phyloP scores from a whole-genome alignment of 1,139 yeast genomes.

The Arxiozyma slooffiae region DNA sequence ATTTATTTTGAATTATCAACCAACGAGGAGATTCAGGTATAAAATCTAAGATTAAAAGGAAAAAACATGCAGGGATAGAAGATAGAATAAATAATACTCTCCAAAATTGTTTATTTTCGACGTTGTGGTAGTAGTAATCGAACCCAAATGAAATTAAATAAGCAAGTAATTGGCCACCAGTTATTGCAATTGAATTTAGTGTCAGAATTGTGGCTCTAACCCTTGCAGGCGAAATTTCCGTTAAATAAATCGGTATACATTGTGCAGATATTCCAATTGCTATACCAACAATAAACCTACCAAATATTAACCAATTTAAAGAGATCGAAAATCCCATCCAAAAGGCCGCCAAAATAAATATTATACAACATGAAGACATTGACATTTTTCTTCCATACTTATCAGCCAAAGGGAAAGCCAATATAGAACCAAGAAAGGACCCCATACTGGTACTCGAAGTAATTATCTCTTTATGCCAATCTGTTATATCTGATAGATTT shows the following conservation, averaged over 20 bases:
- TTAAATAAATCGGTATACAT: constrained; percentile 36
- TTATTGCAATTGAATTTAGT: constrained; percentile 36
- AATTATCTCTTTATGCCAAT: constrained; percentile 33
- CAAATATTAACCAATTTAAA: constrained; percentile 27
- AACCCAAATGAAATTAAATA: constrained; percentile 29
- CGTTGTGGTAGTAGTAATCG: constrained; percentile 14
- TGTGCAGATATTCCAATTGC: constrained; percentile 39
- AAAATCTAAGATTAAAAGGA: constrained; percentile 32
- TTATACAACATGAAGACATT: constrained; percentile 31
- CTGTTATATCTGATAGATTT: constrained; percentile 21
- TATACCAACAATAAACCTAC: constrained; percentile 36
- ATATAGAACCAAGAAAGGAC: constrained; percentile 36
- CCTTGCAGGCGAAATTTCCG: constrained; percentile 36
- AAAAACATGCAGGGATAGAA: constrained; percentile 34
- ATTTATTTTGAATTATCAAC: constrained; percentile 35
- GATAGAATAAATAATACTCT: constrained; percentile 35
- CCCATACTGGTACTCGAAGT: constrained; percentile 38
- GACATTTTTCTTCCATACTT: constrained; percentile 33
- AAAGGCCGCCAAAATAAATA: constrained; percentile 34
- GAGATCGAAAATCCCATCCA: constrained; percentile 32
- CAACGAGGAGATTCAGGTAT: constrained; percentile 57
- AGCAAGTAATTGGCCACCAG: constrained; percentile 40
- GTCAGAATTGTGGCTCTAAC: constrained; percentile 35
- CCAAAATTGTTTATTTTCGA: constrained; percentile 32
- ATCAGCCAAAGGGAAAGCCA: constrained; percentile 33